Conservation (phyloP, 495 filamentous ascomycete genomes). For the Tuber indicum region DNA sequence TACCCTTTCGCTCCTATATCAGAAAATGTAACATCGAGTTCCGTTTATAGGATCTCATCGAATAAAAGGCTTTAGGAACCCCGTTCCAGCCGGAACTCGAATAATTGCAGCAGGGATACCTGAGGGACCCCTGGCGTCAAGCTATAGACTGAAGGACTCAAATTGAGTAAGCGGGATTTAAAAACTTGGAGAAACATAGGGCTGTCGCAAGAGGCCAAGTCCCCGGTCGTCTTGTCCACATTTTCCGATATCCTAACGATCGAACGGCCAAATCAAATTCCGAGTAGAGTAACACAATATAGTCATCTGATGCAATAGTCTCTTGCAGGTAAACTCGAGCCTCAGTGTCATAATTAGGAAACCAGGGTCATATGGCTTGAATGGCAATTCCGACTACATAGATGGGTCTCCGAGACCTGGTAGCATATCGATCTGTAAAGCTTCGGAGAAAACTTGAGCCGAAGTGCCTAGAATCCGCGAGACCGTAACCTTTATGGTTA, state of each 20-base stretch:
- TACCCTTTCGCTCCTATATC: background rate
- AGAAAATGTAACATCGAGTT: background rate
- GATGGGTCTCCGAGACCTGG: background rate
- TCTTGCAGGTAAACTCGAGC: background rate
- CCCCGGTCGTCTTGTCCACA: background rate
- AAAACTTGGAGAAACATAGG: background rate
- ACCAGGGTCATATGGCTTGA: background rate
- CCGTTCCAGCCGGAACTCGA: background rate
- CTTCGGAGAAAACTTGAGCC: background rate
- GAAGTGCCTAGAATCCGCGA: background rate
- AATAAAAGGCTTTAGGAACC: background rate
- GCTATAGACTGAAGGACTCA: background rate
- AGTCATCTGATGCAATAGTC: background rate
- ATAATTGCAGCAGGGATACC: background rate
- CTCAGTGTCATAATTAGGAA: background rate
- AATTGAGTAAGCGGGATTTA: background rate
- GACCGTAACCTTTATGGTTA: background rate
- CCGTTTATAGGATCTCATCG: background rate
- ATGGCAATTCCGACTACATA: background rate
- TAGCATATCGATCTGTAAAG: background rate
- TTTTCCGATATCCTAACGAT: background rate
- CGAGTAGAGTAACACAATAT: background rate
- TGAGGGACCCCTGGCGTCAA: background rate
- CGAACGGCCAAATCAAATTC: background rate
- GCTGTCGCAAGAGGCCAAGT: background rate